These are phyloP conservation scores for Podospora bellae-mahoneyi DNA, from an alignment of 495 filamentous ascomycete genomes.

Conservation along the genomic window DNA sequence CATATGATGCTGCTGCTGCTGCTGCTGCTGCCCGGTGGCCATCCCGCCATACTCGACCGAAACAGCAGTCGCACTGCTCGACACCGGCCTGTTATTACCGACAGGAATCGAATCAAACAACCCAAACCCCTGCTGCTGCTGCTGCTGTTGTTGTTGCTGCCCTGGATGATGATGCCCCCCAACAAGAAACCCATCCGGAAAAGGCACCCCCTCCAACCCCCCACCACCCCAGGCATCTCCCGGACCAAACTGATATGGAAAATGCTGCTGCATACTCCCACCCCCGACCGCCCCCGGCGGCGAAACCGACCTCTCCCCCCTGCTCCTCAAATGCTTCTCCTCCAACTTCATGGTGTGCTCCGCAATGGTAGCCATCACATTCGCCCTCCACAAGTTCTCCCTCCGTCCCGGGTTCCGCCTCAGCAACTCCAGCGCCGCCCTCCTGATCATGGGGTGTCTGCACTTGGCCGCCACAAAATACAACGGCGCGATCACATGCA, in stretches of 20 bases:
- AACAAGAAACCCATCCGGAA: slow-evolving; percentile 2
- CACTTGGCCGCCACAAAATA: slow-evolving; percentile 52
- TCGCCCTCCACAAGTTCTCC: slow-evolving; percentile 42
- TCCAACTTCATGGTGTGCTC: slow-evolving; percentile 33
- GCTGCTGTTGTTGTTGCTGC: neutral
- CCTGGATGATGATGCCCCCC: neutral
- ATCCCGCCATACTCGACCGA: slow-evolving; percentile 7
- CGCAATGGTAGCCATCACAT: slow-evolving; percentile 36
- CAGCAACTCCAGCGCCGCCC: slow-evolving; percentile 41
- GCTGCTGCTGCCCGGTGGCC: neutral
- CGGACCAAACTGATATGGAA: slow-evolving; percentile 11
- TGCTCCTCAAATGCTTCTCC: slow-evolving; percentile 30
- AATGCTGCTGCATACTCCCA: neutral
- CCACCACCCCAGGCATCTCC: slow-evolving; percentile 18
- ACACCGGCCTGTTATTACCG: slow-evolving; percentile 6
- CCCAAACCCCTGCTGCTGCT: neutral
- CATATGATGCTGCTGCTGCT: slow-evolving; percentile 13
- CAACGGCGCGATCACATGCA: slow-evolving; percentile 48
- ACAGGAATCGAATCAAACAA: neutral
- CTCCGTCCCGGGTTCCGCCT: slow-evolving; percentile 32
- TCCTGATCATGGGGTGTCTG: slow-evolving; percentile 43
- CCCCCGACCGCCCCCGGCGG: slow-evolving; percentile 9
- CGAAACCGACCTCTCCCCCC: slow-evolving; percentile 10
- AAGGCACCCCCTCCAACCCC: slow-evolving; percentile 11
- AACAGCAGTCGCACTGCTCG: neutral